These are phyloP conservation scores for Aspergillus sp. DNA, from an alignment of 2,329 filamentous ascomycete genomes.

Conservation along the genomic window DNA sequence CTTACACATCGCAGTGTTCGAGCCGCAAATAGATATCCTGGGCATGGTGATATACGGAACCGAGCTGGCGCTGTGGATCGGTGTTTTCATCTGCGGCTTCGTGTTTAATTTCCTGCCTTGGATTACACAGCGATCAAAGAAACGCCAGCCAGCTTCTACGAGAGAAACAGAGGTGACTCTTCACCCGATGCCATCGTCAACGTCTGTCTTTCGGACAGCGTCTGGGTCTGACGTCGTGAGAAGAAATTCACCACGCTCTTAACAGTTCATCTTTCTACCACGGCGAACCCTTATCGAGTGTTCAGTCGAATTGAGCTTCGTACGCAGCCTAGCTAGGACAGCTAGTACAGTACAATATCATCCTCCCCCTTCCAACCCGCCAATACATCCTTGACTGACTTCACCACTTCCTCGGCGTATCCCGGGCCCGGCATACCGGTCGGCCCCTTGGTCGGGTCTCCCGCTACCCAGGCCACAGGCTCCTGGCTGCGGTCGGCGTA, in stretches of 20 bases:
- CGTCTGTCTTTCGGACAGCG: slow-evolving; percentile 63
- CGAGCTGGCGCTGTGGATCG: slow-evolving; percentile 66
- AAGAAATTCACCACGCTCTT: not conserved
- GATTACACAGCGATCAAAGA: slow-evolving; percentile 38
- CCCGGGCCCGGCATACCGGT: not conserved
- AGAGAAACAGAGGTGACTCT: slow-evolving; percentile 7
- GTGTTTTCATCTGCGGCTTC: slow-evolving; percentile 64
- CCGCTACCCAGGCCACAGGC: slow-evolving; percentile 16
- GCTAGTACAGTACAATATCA: not conserved
- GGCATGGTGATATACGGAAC: slow-evolving; percentile 68
- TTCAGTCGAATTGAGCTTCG: no score
- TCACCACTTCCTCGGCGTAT: not conserved
- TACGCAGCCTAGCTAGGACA: no score
- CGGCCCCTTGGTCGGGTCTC: slow-evolving; percentile 14
- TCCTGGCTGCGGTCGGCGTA: slow-evolving; percentile 1
- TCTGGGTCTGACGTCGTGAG: slow-evolving; percentile 32
- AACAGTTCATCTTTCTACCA: no score
- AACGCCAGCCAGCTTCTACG: not conserved
- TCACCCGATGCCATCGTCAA: slow-evolving; percentile 58
- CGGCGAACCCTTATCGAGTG: not conserved
- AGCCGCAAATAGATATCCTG: slow-evolving; percentile 50
- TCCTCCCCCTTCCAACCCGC: not conserved
- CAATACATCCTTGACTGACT: not conserved
- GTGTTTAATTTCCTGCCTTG: slow-evolving; percentile 66
- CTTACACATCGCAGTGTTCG: slow-evolving; percentile 21